phyloP scores from a whole-genome alignment of 352 stramenopile species.

The Pythium aphanidermatum region DNA sequence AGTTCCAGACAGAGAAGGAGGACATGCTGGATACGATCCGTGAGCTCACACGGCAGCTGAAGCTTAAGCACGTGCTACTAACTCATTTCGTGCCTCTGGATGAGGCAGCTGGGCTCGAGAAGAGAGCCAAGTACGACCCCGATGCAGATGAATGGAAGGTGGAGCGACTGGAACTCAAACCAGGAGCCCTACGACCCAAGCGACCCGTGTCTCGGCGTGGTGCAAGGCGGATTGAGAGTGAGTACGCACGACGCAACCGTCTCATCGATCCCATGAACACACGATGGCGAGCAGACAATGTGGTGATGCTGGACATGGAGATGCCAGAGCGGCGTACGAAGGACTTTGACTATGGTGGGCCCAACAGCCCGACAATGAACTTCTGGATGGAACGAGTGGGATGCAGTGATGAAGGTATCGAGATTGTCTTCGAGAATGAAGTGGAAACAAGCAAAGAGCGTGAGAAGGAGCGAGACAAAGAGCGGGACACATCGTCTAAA shows the following conservation, averaged over 20 bases:
- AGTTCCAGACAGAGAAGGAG: constrained; percentile 93
- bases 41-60: constrained; percentile 91
- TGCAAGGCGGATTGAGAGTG: constrained; percentile 85
- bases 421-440: constrained; percentile 61
- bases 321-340: constrained; percentile 77
- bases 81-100: constrained; percentile 83
- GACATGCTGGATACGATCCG: constrained; percentile 95
- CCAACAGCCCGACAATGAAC: constrained; percentile 38
- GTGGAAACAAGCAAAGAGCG: too few relatives aligned
- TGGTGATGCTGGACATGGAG: constrained; percentile 88
- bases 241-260: constrained; percentile 81
- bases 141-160: constrained; percentile 89
- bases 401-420: constrained; percentile 36
- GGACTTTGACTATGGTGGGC: constrained; percentile 63
- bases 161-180: constrained; percentile 50
- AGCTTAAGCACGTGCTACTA: constrained; percentile 93
- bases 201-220: constrained; percentile 58
- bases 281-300: constrained; percentile 87
- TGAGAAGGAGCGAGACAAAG: too few relatives aligned
- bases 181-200: constrained; percentile 46
- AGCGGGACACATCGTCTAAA: too few relatives aligned
- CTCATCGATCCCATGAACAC: constrained; percentile 85
- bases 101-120: constrained; percentile 66
- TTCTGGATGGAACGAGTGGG: constrained; percentile 55
- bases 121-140: constrained; percentile 83